Conservation (phyloP, 1,284 basidiomycete species). For the Tylopilus sp. region DNA sequence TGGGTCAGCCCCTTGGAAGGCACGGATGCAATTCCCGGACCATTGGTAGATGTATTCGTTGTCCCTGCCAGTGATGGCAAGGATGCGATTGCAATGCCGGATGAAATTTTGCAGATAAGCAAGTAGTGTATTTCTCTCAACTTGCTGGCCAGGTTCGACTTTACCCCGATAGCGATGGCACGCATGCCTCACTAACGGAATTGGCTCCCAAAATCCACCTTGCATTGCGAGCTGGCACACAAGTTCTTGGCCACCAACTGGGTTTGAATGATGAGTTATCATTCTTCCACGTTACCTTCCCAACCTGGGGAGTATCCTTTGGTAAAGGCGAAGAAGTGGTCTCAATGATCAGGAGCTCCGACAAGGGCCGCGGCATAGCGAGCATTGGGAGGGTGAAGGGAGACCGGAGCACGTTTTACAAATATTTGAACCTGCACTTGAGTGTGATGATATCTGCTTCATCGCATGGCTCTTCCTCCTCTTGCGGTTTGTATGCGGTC, state of each 20-base stretch:
- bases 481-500: constrained; percentile 79
- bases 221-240: constrained; percentile 61
- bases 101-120: constrained; percentile 72
- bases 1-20: constrained; percentile 58
- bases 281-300: constrained; percentile 62
- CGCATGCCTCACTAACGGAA: constrained; percentile 54
- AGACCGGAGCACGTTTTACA: constrained; percentile 92
- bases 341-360: constrained; percentile 57
- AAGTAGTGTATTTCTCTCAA: neutral
- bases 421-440: constrained; percentile 91
- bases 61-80: constrained; percentile 55
- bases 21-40: constrained; percentile 67
- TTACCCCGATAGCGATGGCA: constrained; percentile 68
- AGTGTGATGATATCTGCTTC: constrained; percentile 72
- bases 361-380: constrained; percentile 67
- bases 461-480: constrained; percentile 4
- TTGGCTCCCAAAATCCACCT: constrained; percentile 62
- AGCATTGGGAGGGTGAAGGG: constrained; percentile 88
- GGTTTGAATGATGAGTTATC: constrained; percentile 55
- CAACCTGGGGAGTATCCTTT: constrained; percentile 76
- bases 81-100: constrained; percentile 70
- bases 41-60: constrained; percentile 68
- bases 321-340: constrained; percentile 64
- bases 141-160: constrained; percentile 60
- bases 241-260: constrained; percentile 69